Evolutionary conservation across 2,329 filamentous ascomycete genomes (phyloP), one percentile per base, ranked within the genome.

Genomic region (Fusarium liriodendri): DNA sequence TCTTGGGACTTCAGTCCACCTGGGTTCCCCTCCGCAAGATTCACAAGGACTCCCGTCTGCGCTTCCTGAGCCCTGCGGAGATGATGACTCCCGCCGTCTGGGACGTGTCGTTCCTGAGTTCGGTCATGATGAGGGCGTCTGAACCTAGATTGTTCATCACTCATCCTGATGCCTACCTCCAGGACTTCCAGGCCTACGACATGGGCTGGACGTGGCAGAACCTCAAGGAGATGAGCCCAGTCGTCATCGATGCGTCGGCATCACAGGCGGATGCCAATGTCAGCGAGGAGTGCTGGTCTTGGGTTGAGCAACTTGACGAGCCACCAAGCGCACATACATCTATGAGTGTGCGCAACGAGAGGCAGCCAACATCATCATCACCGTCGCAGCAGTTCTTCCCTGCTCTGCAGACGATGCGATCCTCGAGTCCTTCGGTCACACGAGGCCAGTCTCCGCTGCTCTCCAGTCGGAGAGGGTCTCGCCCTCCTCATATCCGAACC

Each of bases 21-120:
- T 94, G 93, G 88, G 88, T 95, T n/a, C 94, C 94, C 6, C 84
- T 96, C 20, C 89, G 93, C 60, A 95, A 95, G 80, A 84, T 94
- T 4, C 90, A 93, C 79, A 94, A 93, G 78, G 92, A 94, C 66
- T 91, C 92, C 0, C 89, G 90, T 29, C 86, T 96, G 8, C 89
- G 90, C 1, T 95, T 95, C 75, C 85, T 95, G 13, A 89, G 88
- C 7, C 90, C 90, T 1, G 85, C 90, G 1, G 94, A 95, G 80
- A 93, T 95, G 90, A 83, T 93, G 40, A 95, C 92, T 1, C 90
- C 93, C 0, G 88, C 91, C 1, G 82, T 91, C 4, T 96, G 94
- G 94, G 90, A 91, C 61, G 89, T 91, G 3, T 86, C 89, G 11
- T 95, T 95, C 71, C 86, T 96, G 32, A 87, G 87, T 59, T 91